Base-by-base conservation (phyloP, 2,329 filamentous ascomycete species). In the Fusarium sterilihyphosum region DNA sequence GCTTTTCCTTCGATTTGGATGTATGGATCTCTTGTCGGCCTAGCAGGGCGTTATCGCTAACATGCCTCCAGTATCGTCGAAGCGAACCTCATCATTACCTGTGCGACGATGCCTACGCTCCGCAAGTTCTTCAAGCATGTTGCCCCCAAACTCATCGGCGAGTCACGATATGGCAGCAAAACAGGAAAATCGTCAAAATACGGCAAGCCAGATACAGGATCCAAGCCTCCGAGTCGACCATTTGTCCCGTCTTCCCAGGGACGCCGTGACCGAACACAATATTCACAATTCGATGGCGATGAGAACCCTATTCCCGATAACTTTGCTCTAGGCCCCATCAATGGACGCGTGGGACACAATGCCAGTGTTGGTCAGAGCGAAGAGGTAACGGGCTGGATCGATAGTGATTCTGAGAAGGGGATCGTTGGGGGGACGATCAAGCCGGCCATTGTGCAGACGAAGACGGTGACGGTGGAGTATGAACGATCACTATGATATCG, bases 21-120 rank as follows among this genome's bases (percentile, higher is more conserved):
- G 78, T 82, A 57, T 68, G 79, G 20, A 40, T 38, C 58, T 6
- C 20, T 35, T 12, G 37, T 20, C 47, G 2, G 17, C 7, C 8
- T 13, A 20, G 17, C 11, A 29, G 31, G 29, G 12, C 31, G 14
- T 2, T 10, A 22, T 29, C 20, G 24, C 61, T 67, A 20, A 68
- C 41, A 22, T 6, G 17, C 7, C 1, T 43, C 4, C 11, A 75
- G 76, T 31, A 70, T 78, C 44, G 73, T 85, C 41, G 84, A 85
- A 65, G 75, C 79, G 2, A 85, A 85, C 44, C 77, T 85, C 1
- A 80, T 85, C 58, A 79, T 85, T 35, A 82, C 84, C 18, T 85
- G 83, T 73, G 83, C 82, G 26, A 82, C 82, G 29, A 79, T 85
- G 40, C 82, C 84, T 0, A 84, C 84, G 2, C 69, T 85, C 2